These are phyloP conservation scores for Tolypocladium endophyticum DNA, from an alignment of 2,329 filamentous ascomycete species.

Conservation along the genomic window DNA sequence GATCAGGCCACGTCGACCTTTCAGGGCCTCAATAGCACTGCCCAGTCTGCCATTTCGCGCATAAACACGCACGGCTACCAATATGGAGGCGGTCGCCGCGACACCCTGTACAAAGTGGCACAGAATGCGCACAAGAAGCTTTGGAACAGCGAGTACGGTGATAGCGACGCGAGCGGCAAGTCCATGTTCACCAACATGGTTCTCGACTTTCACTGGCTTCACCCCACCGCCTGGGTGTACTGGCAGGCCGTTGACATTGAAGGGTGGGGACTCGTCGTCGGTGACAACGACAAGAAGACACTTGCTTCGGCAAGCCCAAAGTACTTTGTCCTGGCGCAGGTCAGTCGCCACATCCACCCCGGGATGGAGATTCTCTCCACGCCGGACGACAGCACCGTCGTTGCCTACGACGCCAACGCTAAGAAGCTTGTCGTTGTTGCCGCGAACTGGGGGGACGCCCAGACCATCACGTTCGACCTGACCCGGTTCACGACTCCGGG, in stretches of 20 bases:
- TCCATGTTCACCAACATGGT: slow-evolving; percentile 23
- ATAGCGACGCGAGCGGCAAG: slow-evolving; percentile 25
- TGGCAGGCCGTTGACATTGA: slow-evolving; percentile 30
- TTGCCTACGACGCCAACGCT: slow-evolving; percentile 23
- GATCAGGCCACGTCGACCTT: too few species aligned
- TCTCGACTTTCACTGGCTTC: slow-evolving; percentile 28
- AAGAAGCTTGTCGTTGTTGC: slow-evolving; percentile 27
- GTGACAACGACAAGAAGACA: slow-evolving; percentile 21
- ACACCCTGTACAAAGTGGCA: too few species aligned
- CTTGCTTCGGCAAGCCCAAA: slow-evolving; percentile 22
- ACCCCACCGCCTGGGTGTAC: slow-evolving; percentile 32
- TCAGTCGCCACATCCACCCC: slow-evolving; percentile 27
- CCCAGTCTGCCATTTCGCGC: too few species aligned
- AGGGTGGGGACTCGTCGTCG: slow-evolving; percentile 30
- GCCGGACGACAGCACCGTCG: slow-evolving; percentile 22
- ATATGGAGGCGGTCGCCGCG: too few species aligned
- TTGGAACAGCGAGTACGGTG: slow-evolving; percentile 34
- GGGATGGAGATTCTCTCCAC: slow-evolving; percentile 28
- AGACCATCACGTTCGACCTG: slow-evolving; percentile 17
- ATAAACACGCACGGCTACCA: too few species aligned
- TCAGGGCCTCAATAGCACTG: too few species aligned
- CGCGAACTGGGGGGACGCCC: slow-evolving; percentile 25
- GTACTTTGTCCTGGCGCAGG: slow-evolving; percentile 31
- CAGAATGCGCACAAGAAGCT: too few species aligned
- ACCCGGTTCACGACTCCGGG: too few species aligned